Evolutionary conservation across 495 filamentous ascomycete species (phyloP), one percentile per base, ranked within the genome.

Genomic region (Clohesyomyces aquaticus): DNA sequence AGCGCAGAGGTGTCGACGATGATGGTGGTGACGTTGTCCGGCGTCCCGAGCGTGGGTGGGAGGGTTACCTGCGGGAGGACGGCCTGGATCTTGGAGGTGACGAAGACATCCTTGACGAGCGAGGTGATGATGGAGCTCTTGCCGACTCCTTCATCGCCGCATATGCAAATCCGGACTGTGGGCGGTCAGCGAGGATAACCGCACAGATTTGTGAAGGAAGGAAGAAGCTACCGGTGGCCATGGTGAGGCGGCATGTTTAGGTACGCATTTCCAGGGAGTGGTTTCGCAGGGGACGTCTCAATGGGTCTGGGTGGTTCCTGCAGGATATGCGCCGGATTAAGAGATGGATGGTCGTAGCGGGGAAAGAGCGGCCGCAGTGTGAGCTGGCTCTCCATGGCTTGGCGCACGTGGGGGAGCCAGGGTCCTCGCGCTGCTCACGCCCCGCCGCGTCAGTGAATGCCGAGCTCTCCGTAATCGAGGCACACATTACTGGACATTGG

Each of bases 1-100:
- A 96, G 85, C 18, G 94, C 91, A 29, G 93, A 98, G 38, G 95
- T 98, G 76, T 98, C 94, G 73, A 98, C 91, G 69, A 98, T 91
- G 47, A 89, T 95, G 11, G 91, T 97, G 21, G 89, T 94, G 68
- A 98, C 90, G 85, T 95, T 95, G 72, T 96, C 91, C 16, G 91
- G 91, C 3, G 91, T 94, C 63, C 89, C 91, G 61, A 91, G 87
- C 63, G 82, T 90, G 9, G 92, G 91, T 46, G 92, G 92, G 27
- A 98, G 90, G 10, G 91, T 97, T 59, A 98, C 92, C 70, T 91
- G 90, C 27, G 95, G 94, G 2, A 98, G 87, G 56, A 96, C 87
- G 11, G 92, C 85, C 75, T 96, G 92, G 66, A 98, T 96, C 79
- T 93, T 96, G 77, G 88, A 87, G 32, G 88, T 88, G 62, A 97